phyloP scores from a whole-genome alignment of 2,329 filamentous ascomycete species.

The Penicillium sp. region DNA sequence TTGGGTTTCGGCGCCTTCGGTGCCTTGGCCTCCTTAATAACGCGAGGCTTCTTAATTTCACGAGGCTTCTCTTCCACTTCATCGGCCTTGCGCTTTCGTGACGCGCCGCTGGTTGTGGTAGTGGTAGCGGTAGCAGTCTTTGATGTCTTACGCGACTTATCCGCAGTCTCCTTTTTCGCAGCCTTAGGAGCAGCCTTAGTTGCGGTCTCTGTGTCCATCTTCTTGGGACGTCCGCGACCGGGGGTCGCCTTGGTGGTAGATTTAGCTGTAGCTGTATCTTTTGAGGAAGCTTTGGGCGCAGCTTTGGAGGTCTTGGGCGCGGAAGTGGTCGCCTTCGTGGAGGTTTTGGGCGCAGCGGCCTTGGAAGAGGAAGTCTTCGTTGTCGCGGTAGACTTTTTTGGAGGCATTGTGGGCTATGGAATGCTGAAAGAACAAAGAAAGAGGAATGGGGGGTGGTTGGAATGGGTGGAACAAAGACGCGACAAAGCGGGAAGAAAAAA shows the following conservation, averaged over 20 bases:
- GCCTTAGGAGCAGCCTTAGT: conserved; percentile 19
- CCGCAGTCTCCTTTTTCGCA: conserved; percentile 15
- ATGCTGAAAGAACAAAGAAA: conserved; percentile 6
- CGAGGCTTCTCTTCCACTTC: conserved; percentile 32
- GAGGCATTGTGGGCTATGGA: conserved; percentile 29
- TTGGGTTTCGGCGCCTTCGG: conserved; percentile 31
- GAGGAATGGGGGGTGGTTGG: conserved; percentile 4
- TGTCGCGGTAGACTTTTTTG: conserved; percentile 29
- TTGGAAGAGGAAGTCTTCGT: conserved; percentile 13
- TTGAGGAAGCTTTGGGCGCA: conserved; percentile 5
- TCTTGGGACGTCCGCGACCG: conserved; percentile 21
- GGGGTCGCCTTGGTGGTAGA: conserved; percentile 21
- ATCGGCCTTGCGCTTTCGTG: conserved; percentile 42
- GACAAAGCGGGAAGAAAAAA: conserved; percentile 6
- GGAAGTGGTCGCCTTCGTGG: conserved; percentile 7
- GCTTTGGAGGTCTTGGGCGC: no score
- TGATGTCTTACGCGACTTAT: conserved; percentile 24
- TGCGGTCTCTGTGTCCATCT: conserved; percentile 18
- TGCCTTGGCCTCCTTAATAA: conserved; percentile 33
- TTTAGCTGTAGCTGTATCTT: background rate
- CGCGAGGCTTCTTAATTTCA: conserved; percentile 38
- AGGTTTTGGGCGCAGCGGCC: conserved; percentile 21
- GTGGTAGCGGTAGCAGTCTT: conserved; percentile 19
- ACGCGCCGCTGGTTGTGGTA: conserved; percentile 20
- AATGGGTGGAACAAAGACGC: conserved; percentile 6